A percentile compares a stretch with the other conserved stretches of the same genome.
Conservation (phyloP, 768 basidiomycete genomes). For the Cystofilobasidium macerans region DNA sequence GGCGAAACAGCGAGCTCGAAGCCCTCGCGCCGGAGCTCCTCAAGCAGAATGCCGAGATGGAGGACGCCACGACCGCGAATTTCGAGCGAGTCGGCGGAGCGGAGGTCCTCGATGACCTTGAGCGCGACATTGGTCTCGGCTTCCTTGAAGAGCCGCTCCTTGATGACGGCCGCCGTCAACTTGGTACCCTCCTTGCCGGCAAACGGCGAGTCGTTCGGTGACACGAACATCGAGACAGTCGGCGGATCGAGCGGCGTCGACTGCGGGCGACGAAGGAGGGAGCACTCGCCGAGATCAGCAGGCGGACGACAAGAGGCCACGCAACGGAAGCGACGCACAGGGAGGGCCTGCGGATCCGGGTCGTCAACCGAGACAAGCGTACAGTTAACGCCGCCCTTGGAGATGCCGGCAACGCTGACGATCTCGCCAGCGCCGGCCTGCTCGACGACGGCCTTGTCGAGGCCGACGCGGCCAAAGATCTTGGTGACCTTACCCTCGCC, state of each 20-base stretch:
- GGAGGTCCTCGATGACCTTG: conserved; percentile 17
- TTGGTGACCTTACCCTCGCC: conserved; percentile 26
- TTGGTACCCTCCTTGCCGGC: conserved; percentile 26
- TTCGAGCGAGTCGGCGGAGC: conserved; percentile 18
- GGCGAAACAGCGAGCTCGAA: conserved; percentile 25
- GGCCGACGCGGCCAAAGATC: conserved; percentile 21
- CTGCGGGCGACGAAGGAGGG: neutral
- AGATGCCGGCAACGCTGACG: conserved; percentile 20
- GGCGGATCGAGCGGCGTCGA: conserved; percentile 27
- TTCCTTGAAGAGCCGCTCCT: conserved; percentile 26
- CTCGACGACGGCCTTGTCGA: conserved; percentile 23
- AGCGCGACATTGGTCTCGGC: conserved; percentile 26
- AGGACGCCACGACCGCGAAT: conserved; percentile 26
- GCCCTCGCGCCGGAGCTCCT: conserved; percentile 26
- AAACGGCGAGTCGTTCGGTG: conserved; percentile 26
- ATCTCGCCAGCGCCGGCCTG: conserved; percentile 27
- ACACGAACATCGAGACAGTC: conserved; percentile 25
- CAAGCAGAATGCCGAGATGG: conserved; percentile 26
- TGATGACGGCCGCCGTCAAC: conserved; percentile 24
- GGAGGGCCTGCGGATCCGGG: conserved; percentile 9
- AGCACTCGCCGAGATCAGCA: neutral
- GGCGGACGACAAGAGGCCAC: neutral
- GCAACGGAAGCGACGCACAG: conserved; percentile 2
- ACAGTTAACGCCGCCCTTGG: conserved; percentile 20
- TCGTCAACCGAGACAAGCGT: conserved; percentile 20